phyloP scores from a whole-genome alignment of 2,329 filamentous ascomycete species.

The Colletotrichum ledebouriae region DNA sequence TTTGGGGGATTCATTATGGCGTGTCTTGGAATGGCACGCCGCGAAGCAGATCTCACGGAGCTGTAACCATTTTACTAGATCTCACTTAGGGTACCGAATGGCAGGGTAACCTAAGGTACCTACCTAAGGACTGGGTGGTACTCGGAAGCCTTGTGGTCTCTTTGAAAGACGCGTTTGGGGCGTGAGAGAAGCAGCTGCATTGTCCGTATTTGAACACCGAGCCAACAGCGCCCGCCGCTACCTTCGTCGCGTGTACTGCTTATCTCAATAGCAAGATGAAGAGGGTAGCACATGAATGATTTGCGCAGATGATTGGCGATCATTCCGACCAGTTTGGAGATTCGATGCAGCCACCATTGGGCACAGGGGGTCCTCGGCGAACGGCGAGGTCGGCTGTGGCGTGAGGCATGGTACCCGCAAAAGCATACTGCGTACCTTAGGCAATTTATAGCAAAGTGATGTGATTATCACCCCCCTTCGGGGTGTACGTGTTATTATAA shows the following conservation, averaged over 20 bases:
- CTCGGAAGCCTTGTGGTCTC: background rate
- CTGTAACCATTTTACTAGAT: conserved; percentile 7
- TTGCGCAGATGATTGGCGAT: conserved; percentile 36
- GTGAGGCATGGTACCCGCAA: background rate
- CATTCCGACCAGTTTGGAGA: conserved; percentile 20
- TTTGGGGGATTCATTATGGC: conserved; percentile 19
- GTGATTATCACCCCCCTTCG: too few relatives aligned
- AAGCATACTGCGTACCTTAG: background rate
- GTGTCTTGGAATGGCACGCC: conserved; percentile 38
- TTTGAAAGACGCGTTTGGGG: background rate
- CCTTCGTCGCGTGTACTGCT: background rate
- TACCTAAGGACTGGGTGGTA: conserved; percentile 12
- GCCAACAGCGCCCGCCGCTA: background rate
- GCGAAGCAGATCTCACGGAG: conserved; percentile 37
- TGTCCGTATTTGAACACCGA: background rate
- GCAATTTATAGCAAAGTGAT: background rate
- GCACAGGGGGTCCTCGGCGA: background rate
- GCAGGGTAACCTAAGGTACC: background rate
- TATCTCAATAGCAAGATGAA: background rate
- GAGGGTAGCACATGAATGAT: conserved; percentile 37
- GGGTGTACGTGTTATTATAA: too few relatives aligned
- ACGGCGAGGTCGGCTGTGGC: conserved; percentile 3
- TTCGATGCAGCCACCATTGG: conserved; percentile 18
- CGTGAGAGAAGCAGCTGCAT: conserved; percentile 8
- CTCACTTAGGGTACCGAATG: conserved; percentile 14